A percentile compares a stretch with the other conserved stretches of the same genome.
phyloP scores from a whole-genome alignment of 2,329 filamentous ascomycete species.

The Penicillium sclerotigenum region DNA sequence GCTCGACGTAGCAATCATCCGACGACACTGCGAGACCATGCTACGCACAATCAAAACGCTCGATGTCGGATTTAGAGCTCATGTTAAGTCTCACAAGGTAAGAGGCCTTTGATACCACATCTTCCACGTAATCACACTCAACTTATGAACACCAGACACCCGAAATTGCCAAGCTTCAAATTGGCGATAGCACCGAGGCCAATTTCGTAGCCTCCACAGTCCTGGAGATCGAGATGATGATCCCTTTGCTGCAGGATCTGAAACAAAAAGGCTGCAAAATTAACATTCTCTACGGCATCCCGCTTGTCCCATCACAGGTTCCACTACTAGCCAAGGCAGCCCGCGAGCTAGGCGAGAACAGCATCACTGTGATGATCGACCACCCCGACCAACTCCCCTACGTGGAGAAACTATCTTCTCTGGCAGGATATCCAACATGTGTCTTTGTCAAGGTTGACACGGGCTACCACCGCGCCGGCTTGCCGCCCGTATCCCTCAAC shows the following conservation, averaged over 20 bases:
- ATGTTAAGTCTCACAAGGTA: conserved; percentile 83
- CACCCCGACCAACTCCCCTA: conserved; percentile 59
- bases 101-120: neutral
- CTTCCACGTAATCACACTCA: neutral
- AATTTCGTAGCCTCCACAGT: conserved; percentile 72
- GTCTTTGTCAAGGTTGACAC: conserved; percentile 74
- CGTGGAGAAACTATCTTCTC: conserved; percentile 44
- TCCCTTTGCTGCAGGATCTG: conserved; percentile 59
- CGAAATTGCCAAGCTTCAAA: conserved; percentile 65
- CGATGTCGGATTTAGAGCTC: conserved; percentile 66
- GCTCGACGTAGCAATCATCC: conserved; percentile 64
- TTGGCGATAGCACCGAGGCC: conserved; percentile 56
- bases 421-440: conserved; percentile 49
- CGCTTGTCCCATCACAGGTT: conserved; percentile 60
- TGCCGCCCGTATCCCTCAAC: conserved; percentile 50
- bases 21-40: conserved; percentile 69
- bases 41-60: conserved; percentile 59
- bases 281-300: conserved; percentile 72
- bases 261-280: conserved; percentile 49
- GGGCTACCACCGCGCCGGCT: conserved; percentile 67
- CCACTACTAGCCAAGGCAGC: conserved; percentile 59
- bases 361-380: conserved; percentile 67
- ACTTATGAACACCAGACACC: conserved; percentile 51
- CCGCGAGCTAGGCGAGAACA: conserved; percentile 52
- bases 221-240: conserved; percentile 66